These are phyloP conservation scores for Apium graveolens DNA, from an alignment of 129 eudicot species.

Conservation along the genomic window DNA sequence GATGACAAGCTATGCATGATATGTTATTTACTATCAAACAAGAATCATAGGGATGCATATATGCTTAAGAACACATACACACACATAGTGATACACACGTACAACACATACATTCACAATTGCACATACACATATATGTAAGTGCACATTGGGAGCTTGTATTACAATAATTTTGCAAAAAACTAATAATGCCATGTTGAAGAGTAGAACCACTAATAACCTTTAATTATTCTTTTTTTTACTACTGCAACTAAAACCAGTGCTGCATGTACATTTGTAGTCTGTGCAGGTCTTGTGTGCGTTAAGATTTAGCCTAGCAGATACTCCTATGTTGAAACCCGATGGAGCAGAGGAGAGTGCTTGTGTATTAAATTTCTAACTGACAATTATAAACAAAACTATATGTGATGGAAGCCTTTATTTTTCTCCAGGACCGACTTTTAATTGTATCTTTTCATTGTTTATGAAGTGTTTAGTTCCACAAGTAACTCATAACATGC, in stretches of 20 bases:
- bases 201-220: constrained; percentile 8
- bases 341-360: too few species aligned
- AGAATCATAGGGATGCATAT: neutral
- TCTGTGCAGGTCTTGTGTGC: neutral
- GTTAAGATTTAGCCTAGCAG: neutral
- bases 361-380: neutral
- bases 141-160: too few species aligned
- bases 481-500: too few species aligned
- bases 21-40: neutral
- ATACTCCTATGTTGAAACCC: too few species aligned
- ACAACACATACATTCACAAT: neutral
- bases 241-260: constrained; percentile 1
- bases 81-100: too few species aligned
- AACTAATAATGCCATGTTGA: constrained; percentile 11
- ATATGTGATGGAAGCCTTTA: too few species aligned
- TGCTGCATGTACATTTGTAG: neutral
- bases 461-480: neutral
- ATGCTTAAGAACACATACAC: neutral
- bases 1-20: neutral
- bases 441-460: too few species aligned
- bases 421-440: too few species aligned
- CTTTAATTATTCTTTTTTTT: constrained; percentile 3
- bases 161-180: constrained; percentile 5
- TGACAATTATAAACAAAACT: too few species aligned
- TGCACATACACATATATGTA: neutral